Evolutionary conservation across 108 stramenopile genomes (phyloP), one percentile per base, ranked within the genome.

Genomic region (Mediolabrus comicus): DNA sequence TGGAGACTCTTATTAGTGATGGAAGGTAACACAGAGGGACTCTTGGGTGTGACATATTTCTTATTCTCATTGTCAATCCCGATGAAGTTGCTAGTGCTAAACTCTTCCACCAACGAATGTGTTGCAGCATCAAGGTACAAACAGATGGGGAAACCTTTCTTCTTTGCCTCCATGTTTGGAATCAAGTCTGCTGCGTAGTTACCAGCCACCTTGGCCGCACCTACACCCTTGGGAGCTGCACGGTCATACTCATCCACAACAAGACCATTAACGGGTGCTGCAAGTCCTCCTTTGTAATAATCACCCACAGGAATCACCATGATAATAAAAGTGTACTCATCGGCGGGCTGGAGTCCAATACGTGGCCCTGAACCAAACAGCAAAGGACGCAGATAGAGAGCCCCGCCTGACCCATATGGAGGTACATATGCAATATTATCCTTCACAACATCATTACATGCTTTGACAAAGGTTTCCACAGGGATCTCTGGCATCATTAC

Each of bases 171-270:
- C 87, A 93, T 91, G 74, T 98, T 98, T 9, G 98, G 98, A 49
- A 98, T 73, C 59, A 99, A 77, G 69, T 99, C 98, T 7, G 98
- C 97, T 12, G 97, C 98, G 81, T 99, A 99, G 79, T 99, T 99
- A 2, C 98, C 98, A 4, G 98, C 98, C 6, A 97, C 95, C 86
- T 99, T 99, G 56, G 95, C 97, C 49, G 68, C 70, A 27, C 98
- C 98, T 2, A 99, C 98, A 41, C 98, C 98, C 57, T 77, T 80
- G 5, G 98, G 98, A 6, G 98, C 98, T 9, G 98, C 97, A 36
- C 98, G 92, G 84, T 99, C 98, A 61, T 83, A 99, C 32, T 97
- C 93, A 34, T 92, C 88, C 55, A 97, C 92, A 59, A 99, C 84
- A 28, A 98, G 67, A 27, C 92, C 97, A 57, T 91, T 65, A 1